Conservation (phyloP, 148 eudicot genomes). For the Rheum nobile region DNA sequence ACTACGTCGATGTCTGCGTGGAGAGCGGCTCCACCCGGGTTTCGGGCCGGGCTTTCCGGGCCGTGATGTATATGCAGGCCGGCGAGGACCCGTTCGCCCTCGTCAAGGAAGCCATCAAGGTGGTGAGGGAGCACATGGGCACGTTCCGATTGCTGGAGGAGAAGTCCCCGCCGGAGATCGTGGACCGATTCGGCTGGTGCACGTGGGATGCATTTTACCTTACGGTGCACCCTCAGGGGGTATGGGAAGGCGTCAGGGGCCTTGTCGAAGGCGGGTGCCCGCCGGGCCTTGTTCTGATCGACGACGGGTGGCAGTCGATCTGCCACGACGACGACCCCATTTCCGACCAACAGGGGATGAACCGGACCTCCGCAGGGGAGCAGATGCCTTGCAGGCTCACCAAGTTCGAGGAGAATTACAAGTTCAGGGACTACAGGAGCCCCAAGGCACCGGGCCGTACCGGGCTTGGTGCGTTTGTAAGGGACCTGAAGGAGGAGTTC, state of each 20-base stretch:
- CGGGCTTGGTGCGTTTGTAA: constrained; percentile 78
- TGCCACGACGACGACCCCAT: constrained; percentile 78
- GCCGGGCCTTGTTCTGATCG: constrained; percentile 72
- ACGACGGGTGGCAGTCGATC: constrained; percentile 93
- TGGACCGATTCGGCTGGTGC: constrained; percentile 95
- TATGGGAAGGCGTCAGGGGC: constrained; percentile 63
- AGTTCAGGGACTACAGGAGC: constrained; percentile 70
- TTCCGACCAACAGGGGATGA: constrained; percentile 49
- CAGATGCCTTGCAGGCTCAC: constrained; percentile 89
- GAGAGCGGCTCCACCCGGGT: constrained; percentile 74
- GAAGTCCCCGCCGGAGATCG: constrained; percentile 60
- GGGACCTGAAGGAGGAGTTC: constrained; percentile 61
- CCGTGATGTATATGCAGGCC: constrained; percentile 44
- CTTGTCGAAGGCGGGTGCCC: constrained; percentile 69
- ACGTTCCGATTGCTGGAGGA: constrained; percentile 65
- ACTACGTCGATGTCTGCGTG: constrained; percentile 49
- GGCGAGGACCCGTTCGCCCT: constrained; percentile 59
- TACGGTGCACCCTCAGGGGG: constrained; percentile 66
- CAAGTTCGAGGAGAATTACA: constrained; percentile 65
- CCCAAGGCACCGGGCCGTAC: constrained; percentile 14
- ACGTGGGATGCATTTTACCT: constrained; percentile 97
- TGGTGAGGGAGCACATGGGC: constrained; percentile 48
- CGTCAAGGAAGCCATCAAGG: constrained; percentile 54
- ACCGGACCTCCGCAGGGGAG: constrained; percentile 80
- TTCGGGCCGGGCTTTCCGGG: constrained; percentile 21